These are phyloP conservation scores for Nepenthes alata DNA, from an alignment of 179 eudicot species.

Conservation along the genomic window DNA sequence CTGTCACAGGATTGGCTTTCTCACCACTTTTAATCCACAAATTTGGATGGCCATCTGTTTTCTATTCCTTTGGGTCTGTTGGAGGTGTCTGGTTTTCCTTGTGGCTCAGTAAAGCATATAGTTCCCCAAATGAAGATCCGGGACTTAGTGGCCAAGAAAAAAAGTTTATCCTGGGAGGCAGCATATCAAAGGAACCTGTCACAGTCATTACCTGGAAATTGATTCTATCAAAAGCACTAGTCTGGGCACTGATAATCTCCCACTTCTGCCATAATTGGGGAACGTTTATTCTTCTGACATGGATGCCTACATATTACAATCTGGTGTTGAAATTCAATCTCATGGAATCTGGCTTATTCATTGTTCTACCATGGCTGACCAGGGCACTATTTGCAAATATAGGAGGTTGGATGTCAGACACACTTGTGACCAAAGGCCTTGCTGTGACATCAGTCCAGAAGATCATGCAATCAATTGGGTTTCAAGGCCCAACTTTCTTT, in stretches of 20 bases:
- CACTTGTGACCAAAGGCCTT: constrained; percentile 69
- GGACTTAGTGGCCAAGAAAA: constrained; percentile 55
- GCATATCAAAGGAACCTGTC: constrained; percentile 60
- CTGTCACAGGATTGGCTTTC: constrained; percentile 82
- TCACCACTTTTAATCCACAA: constrained; percentile 78
- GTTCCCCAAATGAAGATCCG: constrained; percentile 83
- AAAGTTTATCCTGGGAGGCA: constrained; percentile 52
- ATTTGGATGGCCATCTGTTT: constrained; percentile 87
- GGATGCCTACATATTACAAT: constrained; percentile 96
- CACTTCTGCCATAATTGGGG: constrained; percentile 96
- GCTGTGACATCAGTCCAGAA: too few species aligned
- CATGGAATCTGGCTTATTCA: constrained; percentile 78
- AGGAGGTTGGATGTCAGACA: constrained; percentile 97
- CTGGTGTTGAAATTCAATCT: constrained; percentile 94
- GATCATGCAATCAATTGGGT: constrained; percentile 95
- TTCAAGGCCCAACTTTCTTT: constrained; percentile 88
- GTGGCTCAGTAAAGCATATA: constrained; percentile 62
- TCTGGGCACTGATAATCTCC: constrained; percentile 95
- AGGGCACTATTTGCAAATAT: constrained; percentile 91
- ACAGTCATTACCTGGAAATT: constrained; percentile 78
- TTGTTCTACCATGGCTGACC: constrained; percentile 94
- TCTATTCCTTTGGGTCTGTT: constrained; percentile 76
- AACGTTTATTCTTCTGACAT: constrained; percentile 81
- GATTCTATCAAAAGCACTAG: constrained; percentile 80
- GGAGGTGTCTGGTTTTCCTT: constrained; percentile 17